Base-by-base conservation (phyloP, 768 basidiomycete species). In the Glaciozyma martinii region DNA sequence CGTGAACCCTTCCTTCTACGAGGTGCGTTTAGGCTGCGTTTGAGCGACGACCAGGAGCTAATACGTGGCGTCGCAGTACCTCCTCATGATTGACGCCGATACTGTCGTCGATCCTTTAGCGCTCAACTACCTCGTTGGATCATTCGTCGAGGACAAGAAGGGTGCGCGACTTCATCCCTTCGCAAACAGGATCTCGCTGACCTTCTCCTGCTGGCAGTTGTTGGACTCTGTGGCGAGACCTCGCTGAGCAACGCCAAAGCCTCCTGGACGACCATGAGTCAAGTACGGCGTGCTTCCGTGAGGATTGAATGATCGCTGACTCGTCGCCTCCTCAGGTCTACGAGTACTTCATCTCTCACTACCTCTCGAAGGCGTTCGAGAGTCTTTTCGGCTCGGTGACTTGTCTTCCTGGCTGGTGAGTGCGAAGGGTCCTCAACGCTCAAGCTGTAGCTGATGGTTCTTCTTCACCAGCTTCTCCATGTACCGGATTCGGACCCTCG, bases 281-380 rank as follows among this genome's bases (percentile, higher is more conserved):
- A 94, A 76, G 94, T 95, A 79, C 91, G 77, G 70, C 40, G 16
- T 85, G 84, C 23, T 93, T 93, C 90, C 90, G 92, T 60, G 90
- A 92, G 78, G 88, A 80, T 33, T 63, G 77, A 71, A 21, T 19
- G 6, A 87, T 80, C 89, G 89, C 77, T 82, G 90, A 73, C 75
- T 2, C n/a, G 25, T 40, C 54, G 27, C 3, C 10, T 47, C 54
- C 25, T 19, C 33, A 53, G 57, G 92, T 97, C 30, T 98, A 97
- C 80, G 94, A 97, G 75, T 97, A 97, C 81, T 98, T 90, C 80
- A 90, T 99, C 72, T 97, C 92, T 1, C 94, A 99, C 78, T 89
- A 97, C 77, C 85, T 97, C 81, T 89, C 93, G 56, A 99, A 99
- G 77, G 90, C 94, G 0, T 98, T 99, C 78, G 95, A 98, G 78